A percentile compares a stretch with the other conserved stretches of the same genome.
Evolutionary conservation across 2,329 filamentous ascomycete genomes (phyloP).

Genomic region (Aspergillus melleus): DNA sequence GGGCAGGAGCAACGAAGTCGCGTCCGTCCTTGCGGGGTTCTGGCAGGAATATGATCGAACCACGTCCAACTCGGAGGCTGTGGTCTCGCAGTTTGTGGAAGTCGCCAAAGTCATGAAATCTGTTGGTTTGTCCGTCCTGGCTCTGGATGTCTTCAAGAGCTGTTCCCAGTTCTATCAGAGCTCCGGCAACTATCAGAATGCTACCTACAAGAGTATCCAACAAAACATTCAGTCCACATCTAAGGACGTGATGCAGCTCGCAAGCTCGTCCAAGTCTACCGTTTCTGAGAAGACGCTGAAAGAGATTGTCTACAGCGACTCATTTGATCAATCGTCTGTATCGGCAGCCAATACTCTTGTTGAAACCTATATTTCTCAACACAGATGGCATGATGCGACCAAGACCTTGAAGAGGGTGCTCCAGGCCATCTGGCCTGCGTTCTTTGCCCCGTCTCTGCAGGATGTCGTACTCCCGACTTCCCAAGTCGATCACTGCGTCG

Average conservation of each 20-base stretch:
- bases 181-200: slow-evolving; percentile 34
- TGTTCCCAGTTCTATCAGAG: slow-evolving; percentile 38
- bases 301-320: slow-evolving; percentile 47
- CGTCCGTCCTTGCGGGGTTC: slow-evolving; percentile 47
- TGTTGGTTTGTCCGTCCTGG: slow-evolving; percentile 46
- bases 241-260: slow-evolving; percentile 44
- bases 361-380: slow-evolving; percentile 46
- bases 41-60: slow-evolving; percentile 53
- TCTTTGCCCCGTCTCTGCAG: slow-evolving; percentile 47
- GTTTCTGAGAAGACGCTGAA: slow-evolving; percentile 46
- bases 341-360: slow-evolving; percentile 43
- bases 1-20: slow-evolving; percentile 47
- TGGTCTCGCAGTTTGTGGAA: slow-evolving; percentile 37
- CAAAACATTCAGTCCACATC: slow-evolving; percentile 45
- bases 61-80: slow-evolving; percentile 40
- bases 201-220: slow-evolving; percentile 44
- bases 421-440: slow-evolving; percentile 47
- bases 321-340: slow-evolving; percentile 43
- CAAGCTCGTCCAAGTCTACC: slow-evolving; percentile 35
- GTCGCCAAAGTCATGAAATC: slow-evolving; percentile 49
- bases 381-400: slow-evolving; percentile 50
- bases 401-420: slow-evolving; percentile 48
- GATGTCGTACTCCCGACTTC: slow-evolving; percentile 46
- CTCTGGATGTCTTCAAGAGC: slow-evolving; percentile 51
- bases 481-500: slow-evolving; percentile 48